Conservation (phyloP, 2,329 filamentous ascomycete species). For the Penicillium sclerotigenum region DNA sequence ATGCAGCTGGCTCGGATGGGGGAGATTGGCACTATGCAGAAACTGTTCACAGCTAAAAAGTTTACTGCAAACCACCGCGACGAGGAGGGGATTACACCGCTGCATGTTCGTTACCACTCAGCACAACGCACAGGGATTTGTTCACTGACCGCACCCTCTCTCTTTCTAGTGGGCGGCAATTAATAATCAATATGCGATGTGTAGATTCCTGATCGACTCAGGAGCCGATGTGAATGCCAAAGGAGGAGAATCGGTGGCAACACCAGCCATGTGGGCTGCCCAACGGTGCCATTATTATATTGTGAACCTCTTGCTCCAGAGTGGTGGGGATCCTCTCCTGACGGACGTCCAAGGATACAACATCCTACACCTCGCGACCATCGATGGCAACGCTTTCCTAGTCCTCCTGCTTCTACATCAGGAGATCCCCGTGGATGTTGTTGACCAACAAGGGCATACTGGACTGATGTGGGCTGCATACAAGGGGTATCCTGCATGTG, state of each 20-base stretch:
- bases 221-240: slow-evolving; percentile 93
- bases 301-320: slow-evolving; percentile 84
- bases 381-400: slow-evolving; percentile 91
- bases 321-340: slow-evolving; percentile 87
- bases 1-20: slow-evolving; percentile 93
- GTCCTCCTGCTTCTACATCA: slow-evolving; percentile 88
- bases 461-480: slow-evolving; percentile 98
- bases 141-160: slow-evolving; percentile 16
- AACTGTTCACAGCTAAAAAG: slow-evolving; percentile 78
- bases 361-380: slow-evolving; percentile 92
- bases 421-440: slow-evolving; percentile 88
- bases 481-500: slow-evolving; percentile 89
- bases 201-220: slow-evolving; percentile 83
- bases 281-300: slow-evolving; percentile 96
- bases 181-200: slow-evolving; percentile 97
- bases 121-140: background rate
- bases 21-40: slow-evolving; percentile 81
- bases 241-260: slow-evolving; percentile 91
- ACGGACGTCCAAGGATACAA: slow-evolving; percentile 97
- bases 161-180: slow-evolving; percentile 85
- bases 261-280: slow-evolving; percentile 93
- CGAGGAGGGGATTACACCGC: slow-evolving; percentile 87
- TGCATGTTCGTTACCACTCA: slow-evolving; percentile 68
- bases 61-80: slow-evolving; percentile 81
- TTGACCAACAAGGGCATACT: slow-evolving; percentile 87